Evolutionary conservation across 345 rosid species (phyloP), one percentile per base, ranked within the genome.

Genomic region (Euphorbia peplus): DNA sequence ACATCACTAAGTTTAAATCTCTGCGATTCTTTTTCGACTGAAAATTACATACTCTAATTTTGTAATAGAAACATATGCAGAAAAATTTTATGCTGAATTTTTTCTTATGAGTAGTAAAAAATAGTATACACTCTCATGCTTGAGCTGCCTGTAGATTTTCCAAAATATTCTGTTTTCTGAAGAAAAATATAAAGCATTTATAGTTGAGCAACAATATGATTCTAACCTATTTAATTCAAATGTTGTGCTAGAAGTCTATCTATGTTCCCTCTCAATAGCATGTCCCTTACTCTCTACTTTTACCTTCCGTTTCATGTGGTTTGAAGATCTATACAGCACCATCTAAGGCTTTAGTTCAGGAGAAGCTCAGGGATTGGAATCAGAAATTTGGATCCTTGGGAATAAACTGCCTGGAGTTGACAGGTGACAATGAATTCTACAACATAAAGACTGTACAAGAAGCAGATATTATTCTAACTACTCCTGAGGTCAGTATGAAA

Each of bases 271-370:
- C 22, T 37, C 39, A 39, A 61, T 55, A 39, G 41, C 24, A 16
- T 57, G n/a, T 21, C 53, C 41, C 4, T 66, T 57, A 58, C 60
- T 68, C 15, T 29, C 44, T 63, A 47, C 32, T 59, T 69, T 55
- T 53, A 28, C 68, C 16, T 75, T 57, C 56, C 63, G n/a, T 53
- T 81, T 79, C 58, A 19, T 67, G 48, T 82, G 71, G 64, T 66
- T 10, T 70, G 68, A 65, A 95, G 99, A 79, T 95, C 82, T 95
- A 95, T 72, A 75, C 88, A 79, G 91, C 98, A 53, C 98, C 98
- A 51, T 90, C 99, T 21, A 95, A 95, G 85, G 99, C 97, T 77
- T 84, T 95, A 70, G 93, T 95, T 32, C 99, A 91, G 69, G 96
- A 91, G 82, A 95, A 95, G 86, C 83, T 88, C 67, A 91, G 96